A percentile compares a stretch with the other conserved stretches of the same genome.
phyloP scores from a whole-genome alignment of 108 stramenopile genomes.

The Chaetoceros muelleri region DNA sequence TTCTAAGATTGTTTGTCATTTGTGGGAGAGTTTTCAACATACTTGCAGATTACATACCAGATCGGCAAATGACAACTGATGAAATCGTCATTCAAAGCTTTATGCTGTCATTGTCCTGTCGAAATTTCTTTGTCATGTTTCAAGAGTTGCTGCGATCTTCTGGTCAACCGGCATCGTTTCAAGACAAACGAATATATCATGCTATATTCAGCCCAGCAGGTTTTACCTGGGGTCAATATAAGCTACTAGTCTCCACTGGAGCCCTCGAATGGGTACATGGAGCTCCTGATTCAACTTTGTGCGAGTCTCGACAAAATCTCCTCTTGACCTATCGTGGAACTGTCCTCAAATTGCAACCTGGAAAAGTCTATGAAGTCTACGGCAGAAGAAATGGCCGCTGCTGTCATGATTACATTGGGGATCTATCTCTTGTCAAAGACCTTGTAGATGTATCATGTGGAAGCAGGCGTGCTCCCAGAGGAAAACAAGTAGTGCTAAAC shows the following conservation, averaged over 20 bases:
- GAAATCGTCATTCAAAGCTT: conserved; percentile 26
- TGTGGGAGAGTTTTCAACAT: conserved; percentile 25
- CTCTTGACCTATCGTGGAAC: too few species aligned
- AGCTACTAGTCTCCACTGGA: neutral
- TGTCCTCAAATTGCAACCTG: too few species aligned
- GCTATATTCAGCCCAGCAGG: conserved; percentile 9
- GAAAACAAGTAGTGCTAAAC: too few species aligned
- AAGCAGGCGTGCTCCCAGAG: too few species aligned
- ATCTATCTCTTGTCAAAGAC: too few species aligned
- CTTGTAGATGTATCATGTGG: too few species aligned
- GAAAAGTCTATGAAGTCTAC: too few species aligned
- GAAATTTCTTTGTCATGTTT: neutral
- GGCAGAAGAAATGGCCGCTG: too few species aligned
- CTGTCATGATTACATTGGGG: too few species aligned
- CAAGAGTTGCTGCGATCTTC: neutral
- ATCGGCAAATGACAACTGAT: conserved; percentile 19
- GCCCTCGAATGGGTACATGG: conserved; percentile 18
- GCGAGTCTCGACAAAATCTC: too few species aligned
- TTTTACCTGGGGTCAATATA: conserved; percentile 17
- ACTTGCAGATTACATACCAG: conserved; percentile 22
- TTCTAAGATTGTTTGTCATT: conserved; percentile 6
- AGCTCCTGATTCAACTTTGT: too few species aligned
- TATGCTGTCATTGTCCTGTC: conserved; percentile 11
- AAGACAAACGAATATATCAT: conserved; percentile 2
- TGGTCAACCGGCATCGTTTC: neutral